Conservation (phyloP, 140 eudicot species). For the Cichorium intybus region DNA sequence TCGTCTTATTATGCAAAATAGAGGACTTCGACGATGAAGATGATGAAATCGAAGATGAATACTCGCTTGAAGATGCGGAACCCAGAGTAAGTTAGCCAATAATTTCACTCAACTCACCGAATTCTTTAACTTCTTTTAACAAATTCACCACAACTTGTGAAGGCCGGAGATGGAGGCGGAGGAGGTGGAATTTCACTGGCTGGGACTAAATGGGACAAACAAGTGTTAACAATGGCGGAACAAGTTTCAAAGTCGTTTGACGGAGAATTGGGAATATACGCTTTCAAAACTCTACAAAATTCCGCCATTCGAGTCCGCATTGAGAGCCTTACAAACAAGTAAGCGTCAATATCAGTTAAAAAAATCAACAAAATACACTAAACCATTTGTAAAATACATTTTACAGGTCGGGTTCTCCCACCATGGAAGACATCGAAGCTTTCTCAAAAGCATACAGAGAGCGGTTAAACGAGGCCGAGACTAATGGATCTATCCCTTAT, state of each 20-base stretch:
- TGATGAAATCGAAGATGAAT: constrained; percentile 43
- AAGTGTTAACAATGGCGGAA: constrained; percentile 69
- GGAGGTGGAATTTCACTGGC: constrained; percentile 91
- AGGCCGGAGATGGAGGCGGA: constrained; percentile 93
- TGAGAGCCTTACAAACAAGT: constrained; percentile 89
- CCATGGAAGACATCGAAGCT: constrained; percentile 75
- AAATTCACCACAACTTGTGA: neutral
- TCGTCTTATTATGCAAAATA: neutral
- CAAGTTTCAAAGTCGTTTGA: constrained; percentile 55
- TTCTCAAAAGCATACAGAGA: constrained; percentile 63
- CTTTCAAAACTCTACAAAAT: constrained; percentile 71
- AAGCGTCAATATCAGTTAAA: constrained; percentile 15
- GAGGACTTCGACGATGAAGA: constrained; percentile 41
- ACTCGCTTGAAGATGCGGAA: constrained; percentile 46
- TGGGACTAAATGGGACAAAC: constrained; percentile 89
- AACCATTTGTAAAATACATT: neutral
- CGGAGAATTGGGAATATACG: constrained; percentile 81
- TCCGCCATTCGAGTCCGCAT: constrained; percentile 76
- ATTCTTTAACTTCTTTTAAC: neutral
- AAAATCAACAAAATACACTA: neutral
- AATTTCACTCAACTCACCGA: neutral
- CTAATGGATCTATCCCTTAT: constrained; percentile 62
- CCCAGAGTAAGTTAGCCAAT: constrained; percentile 40
- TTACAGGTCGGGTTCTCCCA: constrained; percentile 88
- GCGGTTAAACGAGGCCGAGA: constrained; percentile 65